Percentiles rank a stretch among this genome's conserved stretches.
phyloP scores from a whole-genome alignment of 129 eudicot species.

The Pittosporum tobira region DNA sequence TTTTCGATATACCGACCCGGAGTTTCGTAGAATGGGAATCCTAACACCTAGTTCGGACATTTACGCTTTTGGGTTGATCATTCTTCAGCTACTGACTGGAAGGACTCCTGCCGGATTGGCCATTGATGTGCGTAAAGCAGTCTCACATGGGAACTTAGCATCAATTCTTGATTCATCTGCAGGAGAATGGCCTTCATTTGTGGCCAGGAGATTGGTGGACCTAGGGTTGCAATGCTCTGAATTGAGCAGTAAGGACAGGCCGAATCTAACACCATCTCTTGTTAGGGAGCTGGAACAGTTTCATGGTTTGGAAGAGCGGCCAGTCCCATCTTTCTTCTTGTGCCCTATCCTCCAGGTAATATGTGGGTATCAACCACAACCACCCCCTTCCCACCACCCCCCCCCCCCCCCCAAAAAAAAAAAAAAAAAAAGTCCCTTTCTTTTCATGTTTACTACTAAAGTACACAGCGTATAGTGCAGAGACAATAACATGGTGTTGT shows the following conservation, averaged over 20 bases:
- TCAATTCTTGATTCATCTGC: slow-evolving; percentile 64
- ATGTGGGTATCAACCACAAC: neutral
- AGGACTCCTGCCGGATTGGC: slow-evolving; percentile 32
- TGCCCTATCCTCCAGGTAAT: slow-evolving; percentile 69
- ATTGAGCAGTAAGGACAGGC: slow-evolving; percentile 53
- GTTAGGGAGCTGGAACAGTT: slow-evolving; percentile 65
- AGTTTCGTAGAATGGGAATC: slow-evolving; percentile 42
- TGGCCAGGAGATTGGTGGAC: slow-evolving; percentile 55
- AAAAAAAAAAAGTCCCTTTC: no score
- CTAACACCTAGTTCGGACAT: slow-evolving; percentile 55
- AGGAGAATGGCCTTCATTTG: slow-evolving; percentile 71
- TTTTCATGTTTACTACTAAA: no score
- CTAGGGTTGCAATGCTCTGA: slow-evolving; percentile 74
- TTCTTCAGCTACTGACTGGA: slow-evolving; percentile 69
- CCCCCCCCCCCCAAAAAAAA: no score
- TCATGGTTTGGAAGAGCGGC: slow-evolving; percentile 49
- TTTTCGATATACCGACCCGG: slow-evolving; percentile 68
- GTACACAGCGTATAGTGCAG: no score
- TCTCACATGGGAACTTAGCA: slow-evolving; percentile 28
- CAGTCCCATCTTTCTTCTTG: slow-evolving; percentile 55
- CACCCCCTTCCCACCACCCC: no score
- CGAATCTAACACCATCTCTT: slow-evolving; percentile 35
- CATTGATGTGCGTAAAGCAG: slow-evolving; percentile 40
- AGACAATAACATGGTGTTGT: no score
- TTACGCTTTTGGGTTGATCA: slow-evolving; percentile 65